Evolutionary conservation across 352 stramenopile genomes (phyloP).

Genomic region (Phytophthora sp.): DNA sequence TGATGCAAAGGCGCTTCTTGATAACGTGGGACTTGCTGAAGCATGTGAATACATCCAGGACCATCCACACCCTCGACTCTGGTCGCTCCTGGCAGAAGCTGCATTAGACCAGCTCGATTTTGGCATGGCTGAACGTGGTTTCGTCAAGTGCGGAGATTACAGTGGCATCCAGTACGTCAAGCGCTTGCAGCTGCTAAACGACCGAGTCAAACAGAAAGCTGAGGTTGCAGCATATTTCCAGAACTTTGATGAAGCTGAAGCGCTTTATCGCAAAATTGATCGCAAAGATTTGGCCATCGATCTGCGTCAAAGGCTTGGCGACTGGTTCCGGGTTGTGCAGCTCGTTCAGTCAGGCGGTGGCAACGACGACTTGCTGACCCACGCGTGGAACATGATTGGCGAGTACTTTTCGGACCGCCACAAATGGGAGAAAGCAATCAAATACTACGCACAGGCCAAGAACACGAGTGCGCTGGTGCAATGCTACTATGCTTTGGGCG

Average conservation of each 20-base stretch:
- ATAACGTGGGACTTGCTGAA: slow-evolving; percentile 81
- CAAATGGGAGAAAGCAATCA: slow-evolving; percentile 93
- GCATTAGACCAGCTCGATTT: slow-evolving; percentile 93
- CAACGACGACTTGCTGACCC: slow-evolving; percentile 79
- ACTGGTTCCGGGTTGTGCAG: slow-evolving; percentile 93
- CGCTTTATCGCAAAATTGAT: slow-evolving; percentile 93
- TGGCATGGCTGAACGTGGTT: slow-evolving; percentile 91
- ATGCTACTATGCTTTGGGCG: slow-evolving; percentile 92
- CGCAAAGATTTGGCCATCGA: slow-evolving; percentile 94
- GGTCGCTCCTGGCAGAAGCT: slow-evolving; percentile 86
- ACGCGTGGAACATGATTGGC: slow-evolving; percentile 91
- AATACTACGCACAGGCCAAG: slow-evolving; percentile 89
- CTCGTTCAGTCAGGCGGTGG: slow-evolving; percentile 80
- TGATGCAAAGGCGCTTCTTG: slow-evolving; percentile 88
- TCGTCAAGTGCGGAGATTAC: slow-evolving; percentile 93
- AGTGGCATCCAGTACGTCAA: slow-evolving; percentile 94
- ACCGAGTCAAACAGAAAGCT: slow-evolving; percentile 92
- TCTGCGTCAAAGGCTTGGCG: slow-evolving; percentile 87
- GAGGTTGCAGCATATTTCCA: slow-evolving; percentile 92
- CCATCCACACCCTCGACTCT: slow-evolving; percentile 87
- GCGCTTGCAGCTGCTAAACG: slow-evolving; percentile 82
- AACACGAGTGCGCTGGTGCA: slow-evolving; percentile 80
- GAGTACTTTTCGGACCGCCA: slow-evolving; percentile 92
- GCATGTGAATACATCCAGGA: slow-evolving; percentile 86
- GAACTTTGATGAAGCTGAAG: slow-evolving; percentile 93